These are phyloP conservation scores for Hyphodiscus hymeniophilus DNA, from an alignment of 495 filamentous ascomycete genomes.

Conservation along the genomic window DNA sequence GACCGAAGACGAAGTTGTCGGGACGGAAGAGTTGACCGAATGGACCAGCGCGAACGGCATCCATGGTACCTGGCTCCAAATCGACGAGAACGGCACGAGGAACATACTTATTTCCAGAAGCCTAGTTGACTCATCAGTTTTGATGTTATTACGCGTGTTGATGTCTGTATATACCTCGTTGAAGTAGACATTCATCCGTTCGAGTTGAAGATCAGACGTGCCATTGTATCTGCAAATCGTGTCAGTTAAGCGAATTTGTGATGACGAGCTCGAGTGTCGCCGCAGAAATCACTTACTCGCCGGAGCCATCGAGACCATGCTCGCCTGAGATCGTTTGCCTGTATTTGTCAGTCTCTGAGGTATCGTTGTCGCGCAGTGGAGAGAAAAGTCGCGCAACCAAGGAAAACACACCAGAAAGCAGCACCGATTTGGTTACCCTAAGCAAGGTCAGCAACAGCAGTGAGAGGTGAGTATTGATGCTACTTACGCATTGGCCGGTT, in stretches of 20 bases:
- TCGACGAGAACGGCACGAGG: constrained; percentile 99
- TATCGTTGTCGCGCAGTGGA: constrained; percentile 10
- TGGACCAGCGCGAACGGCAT: constrained; percentile 96
- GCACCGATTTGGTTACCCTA: constrained; percentile 99
- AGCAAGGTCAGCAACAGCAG: constrained; percentile 32
- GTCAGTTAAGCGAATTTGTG: constrained; percentile 22
- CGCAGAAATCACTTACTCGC: constrained; percentile 56
- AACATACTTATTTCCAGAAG: constrained; percentile 95
- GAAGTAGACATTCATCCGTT: constrained; percentile 99
- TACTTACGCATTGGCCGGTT: constrained; percentile 94
- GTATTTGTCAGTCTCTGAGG: constrained; percentile 26
- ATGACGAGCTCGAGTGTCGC: constrained; percentile 14
- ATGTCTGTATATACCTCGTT: constrained; percentile 68
- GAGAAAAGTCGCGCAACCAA: constrained; percentile 4
- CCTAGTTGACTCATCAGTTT: constrained; percentile 41
- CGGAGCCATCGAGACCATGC: constrained; percentile 96
- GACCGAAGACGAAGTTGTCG: constrained; percentile 99
- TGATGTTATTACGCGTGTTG: neutral
- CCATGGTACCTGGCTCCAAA: constrained; percentile 98
- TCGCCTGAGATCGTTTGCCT: constrained; percentile 96
- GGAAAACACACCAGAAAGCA: constrained; percentile 79
- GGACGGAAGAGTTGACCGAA: constrained; percentile 99
- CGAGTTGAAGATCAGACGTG: constrained; percentile 94
- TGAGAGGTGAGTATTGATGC: constrained; percentile 24
- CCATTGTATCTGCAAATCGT: constrained; percentile 73